A percentile compares a stretch with the other conserved stretches of the same genome.
Conservation (phyloP, 306 rosid genomes). For the Quillaja saponaria region DNA sequence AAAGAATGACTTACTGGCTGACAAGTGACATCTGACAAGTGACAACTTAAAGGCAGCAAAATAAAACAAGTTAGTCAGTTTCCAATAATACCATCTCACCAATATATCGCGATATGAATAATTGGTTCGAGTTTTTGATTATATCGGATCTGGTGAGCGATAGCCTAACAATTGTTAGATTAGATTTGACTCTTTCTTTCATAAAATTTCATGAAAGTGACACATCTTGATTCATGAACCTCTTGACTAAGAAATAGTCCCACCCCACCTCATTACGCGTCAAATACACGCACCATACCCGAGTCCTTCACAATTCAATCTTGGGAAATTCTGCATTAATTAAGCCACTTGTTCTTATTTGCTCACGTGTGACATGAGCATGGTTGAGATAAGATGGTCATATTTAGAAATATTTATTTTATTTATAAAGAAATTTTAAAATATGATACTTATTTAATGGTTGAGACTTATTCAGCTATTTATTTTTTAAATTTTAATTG, state of each 20-base stretch:
- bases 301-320: not conserved
- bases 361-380: too few relatives aligned
- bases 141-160: conserved; percentile 22
- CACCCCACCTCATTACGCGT: not conserved
- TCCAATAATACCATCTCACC: not conserved
- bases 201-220: conserved; percentile 25
- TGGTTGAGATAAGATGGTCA: too few relatives aligned
- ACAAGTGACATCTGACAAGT: conserved; percentile 24
- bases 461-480: too few relatives aligned
- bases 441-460: too few relatives aligned
- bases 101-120: not conserved
- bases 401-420: too few relatives aligned
- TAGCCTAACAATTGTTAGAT: too few relatives aligned
- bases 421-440: too few relatives aligned
- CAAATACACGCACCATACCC: conserved; percentile 3
- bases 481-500: too few relatives aligned
- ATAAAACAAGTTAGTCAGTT: not conserved
- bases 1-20: conserved; percentile 15
- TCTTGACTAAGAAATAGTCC: not conserved
- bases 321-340: too few relatives aligned
- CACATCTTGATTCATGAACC: conserved; percentile 18
- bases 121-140: not conserved
- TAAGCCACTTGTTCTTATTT: too few relatives aligned
- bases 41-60: conserved; percentile 9
- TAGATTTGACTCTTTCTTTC: too few relatives aligned